Conservation (phyloP, 805 yeast genomes). For the Wickerhamomyces bovis region DNA sequence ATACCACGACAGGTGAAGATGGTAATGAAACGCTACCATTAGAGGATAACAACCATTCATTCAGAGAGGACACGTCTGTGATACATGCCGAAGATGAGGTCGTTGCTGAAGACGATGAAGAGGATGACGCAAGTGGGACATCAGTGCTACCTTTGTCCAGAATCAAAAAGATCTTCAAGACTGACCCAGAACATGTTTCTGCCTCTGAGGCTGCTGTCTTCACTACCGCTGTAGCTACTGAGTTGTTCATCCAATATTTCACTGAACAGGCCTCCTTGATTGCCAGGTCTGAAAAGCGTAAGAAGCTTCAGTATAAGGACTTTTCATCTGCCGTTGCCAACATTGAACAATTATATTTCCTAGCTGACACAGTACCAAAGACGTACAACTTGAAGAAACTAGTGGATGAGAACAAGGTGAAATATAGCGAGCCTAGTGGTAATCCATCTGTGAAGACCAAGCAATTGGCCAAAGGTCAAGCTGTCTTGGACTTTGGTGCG, state of each 20-base stretch:
- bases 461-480: constrained; percentile 36
- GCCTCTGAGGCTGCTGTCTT: constrained; percentile 70
- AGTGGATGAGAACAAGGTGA: constrained; percentile 36
- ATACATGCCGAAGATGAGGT: not conserved
- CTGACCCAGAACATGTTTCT: constrained; percentile 66
- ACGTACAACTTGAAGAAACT: constrained; percentile 46
- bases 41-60: constrained; percentile 8
- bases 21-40: constrained; percentile 10
- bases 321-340: constrained; percentile 56
- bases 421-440: constrained; percentile 5
- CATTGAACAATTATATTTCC: constrained; percentile 55
- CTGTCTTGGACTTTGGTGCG: constrained; percentile 27
- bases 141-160: constrained; percentile 56
- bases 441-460: constrained; percentile 8
- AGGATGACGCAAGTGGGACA: constrained; percentile 26
- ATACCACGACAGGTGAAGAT: constrained; percentile 15
- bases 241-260: constrained; percentile 61
- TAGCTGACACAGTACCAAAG: constrained; percentile 63
- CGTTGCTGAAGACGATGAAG: constrained; percentile 17
- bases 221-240: constrained; percentile 73
- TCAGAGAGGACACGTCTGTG: not conserved
- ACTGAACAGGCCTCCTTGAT: constrained; percentile 63
- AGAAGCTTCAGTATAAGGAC: constrained; percentile 66
- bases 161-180: constrained; percentile 64
- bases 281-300: constrained; percentile 60